Evolutionary conservation across 2,329 filamentous ascomycete genomes (phyloP).

Genomic region (Fonsecaea multimorphosa): DNA sequence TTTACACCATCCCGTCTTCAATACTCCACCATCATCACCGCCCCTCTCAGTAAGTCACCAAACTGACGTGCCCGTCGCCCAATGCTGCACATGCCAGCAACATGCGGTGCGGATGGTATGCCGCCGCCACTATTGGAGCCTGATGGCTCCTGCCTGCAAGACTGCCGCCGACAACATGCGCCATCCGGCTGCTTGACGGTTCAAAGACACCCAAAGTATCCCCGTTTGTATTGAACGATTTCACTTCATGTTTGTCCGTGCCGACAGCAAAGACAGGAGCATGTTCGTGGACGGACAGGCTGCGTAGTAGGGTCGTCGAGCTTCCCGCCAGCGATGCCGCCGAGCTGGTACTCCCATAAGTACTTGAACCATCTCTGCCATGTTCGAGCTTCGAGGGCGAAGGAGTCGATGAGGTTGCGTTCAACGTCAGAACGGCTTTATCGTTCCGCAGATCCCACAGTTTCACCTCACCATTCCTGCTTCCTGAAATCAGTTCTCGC

Average conservation of each 20-base stretch:
- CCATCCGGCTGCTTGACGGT: constrained; percentile 37
- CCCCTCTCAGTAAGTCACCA: constrained; percentile 27
- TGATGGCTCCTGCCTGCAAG: constrained; percentile 62
- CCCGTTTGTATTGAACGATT: constrained; percentile 89
- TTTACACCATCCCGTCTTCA: not conserved
- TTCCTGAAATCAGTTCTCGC: constrained; percentile 87
- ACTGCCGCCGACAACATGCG: constrained; percentile 33
- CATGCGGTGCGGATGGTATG: constrained; percentile 94
- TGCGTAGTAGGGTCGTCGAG: constrained; percentile 65
- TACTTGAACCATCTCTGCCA: constrained; percentile 3
- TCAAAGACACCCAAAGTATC: constrained; percentile 80
- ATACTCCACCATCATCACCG: not conserved
- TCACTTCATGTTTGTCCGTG: constrained; percentile 84
- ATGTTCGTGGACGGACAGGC: constrained; percentile 92
- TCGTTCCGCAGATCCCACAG: constrained; percentile 96
- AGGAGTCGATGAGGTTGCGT: constrained; percentile 20
- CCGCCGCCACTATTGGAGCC: constrained; percentile 82
- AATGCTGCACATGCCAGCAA: constrained; percentile 86
- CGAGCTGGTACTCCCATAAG: not conserved
- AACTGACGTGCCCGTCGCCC: constrained; percentile 86
- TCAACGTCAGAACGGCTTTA: constrained; percentile 34
- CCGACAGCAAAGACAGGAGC: constrained; percentile 93
- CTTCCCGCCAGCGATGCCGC: constrained; percentile 66
- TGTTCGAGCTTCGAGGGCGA: constrained; percentile 12
- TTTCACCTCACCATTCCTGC: constrained; percentile 89